Evolutionary conservation across 169 alveolate genomes (phyloP).

Genomic region (Cryptosporidium viatorum): DNA sequence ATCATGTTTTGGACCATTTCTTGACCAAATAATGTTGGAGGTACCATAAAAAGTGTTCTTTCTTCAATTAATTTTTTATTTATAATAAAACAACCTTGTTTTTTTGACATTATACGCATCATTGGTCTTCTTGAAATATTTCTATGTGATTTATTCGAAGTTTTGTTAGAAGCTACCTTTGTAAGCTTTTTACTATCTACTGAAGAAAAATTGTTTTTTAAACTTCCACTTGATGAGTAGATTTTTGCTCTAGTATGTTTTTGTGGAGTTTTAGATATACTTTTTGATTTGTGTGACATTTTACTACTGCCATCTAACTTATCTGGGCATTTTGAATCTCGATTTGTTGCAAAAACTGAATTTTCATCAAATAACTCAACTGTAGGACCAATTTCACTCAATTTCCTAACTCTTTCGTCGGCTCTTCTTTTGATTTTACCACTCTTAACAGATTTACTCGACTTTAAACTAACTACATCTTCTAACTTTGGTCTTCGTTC

Average conservation of each 20-base stretch:
- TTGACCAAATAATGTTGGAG: not conserved
- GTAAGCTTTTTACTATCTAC: not conserved
- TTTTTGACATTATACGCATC: not conserved
- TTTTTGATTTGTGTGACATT: not conserved
- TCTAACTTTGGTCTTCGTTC: not conserved
- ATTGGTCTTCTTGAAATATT: not conserved
- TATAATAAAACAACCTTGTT: not conserved
- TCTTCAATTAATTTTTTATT: not conserved
- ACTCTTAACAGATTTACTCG: not conserved
- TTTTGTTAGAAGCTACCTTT: not conserved
- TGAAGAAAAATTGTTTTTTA: not conserved
- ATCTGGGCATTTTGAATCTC: not conserved
- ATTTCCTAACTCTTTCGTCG: not conserved
- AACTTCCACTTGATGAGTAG: not conserved
- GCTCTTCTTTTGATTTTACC: not conserved
- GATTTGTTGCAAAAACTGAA: not conserved
- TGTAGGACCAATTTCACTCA: not conserved
- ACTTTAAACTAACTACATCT: not conserved
- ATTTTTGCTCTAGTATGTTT: not conserved
- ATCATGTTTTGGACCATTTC: not conserved
- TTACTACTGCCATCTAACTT: not conserved
- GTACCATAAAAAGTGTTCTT: not conserved
- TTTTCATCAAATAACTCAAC: not conserved
- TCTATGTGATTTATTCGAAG: not conserved
- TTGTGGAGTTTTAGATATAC: not conserved